Conservation (phyloP, 257 asterid genomes). For the Solanum paucissectum region DNA sequence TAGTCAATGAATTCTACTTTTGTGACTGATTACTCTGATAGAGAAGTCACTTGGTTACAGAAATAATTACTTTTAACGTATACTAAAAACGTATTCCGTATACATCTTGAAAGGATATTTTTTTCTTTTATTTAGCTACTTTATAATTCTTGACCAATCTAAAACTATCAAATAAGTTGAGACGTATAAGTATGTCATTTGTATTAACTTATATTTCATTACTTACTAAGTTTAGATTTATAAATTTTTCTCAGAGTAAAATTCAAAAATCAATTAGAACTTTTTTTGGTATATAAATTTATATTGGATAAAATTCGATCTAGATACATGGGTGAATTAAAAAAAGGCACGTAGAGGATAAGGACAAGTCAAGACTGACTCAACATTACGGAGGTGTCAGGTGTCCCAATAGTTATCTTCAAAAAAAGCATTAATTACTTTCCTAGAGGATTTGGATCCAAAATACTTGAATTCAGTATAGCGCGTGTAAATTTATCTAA, state of each 20-base stretch:
- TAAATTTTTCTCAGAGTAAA: background rate
- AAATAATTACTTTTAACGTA: background rate
- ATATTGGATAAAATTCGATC: too few species aligned
- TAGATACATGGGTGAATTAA: background rate
- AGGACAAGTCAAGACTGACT: background rate
- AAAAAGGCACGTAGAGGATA: background rate
- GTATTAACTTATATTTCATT: background rate
- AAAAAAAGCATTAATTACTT: background rate
- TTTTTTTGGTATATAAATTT: background rate
- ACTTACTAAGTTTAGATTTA: background rate
- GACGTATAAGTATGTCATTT: background rate
- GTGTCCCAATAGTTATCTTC: background rate
- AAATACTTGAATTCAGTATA: background rate
- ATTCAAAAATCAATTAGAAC: background rate
- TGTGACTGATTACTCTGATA: background rate
- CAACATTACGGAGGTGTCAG: background rate
- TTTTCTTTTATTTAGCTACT: background rate
- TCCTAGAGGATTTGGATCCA: fast-evolving
- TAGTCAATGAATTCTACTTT: background rate
- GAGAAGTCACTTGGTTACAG: background rate
- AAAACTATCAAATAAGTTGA: background rate
- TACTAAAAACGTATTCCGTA: background rate
- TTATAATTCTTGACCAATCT: background rate
- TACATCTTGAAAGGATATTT: background rate
- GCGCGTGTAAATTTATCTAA: fast-evolving